Evolutionary conservation across 2,329 filamentous ascomycete genomes (phyloP).

Genomic region (Scleromitrula shiraiana): DNA sequence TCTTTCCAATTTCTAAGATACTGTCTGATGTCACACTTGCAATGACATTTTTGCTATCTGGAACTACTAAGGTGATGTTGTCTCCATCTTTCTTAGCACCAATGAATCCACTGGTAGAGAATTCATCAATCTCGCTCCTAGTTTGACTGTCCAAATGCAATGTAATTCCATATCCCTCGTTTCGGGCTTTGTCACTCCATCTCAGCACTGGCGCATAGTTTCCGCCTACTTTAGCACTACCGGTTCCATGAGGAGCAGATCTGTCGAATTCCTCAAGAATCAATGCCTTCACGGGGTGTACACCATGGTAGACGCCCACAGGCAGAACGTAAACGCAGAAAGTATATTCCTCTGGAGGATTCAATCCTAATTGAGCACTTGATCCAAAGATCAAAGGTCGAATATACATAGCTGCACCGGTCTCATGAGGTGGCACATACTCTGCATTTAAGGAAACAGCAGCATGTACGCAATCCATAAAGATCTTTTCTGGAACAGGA

Average conservation of each 20-base stretch:
- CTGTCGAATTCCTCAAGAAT: conserved; percentile 92
- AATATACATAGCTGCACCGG: conserved; percentile 87
- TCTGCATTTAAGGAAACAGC: conserved; percentile 84
- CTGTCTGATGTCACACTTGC: conserved; percentile 78
- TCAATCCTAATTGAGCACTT: conserved; percentile 77
- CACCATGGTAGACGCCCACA: conserved; percentile 89
- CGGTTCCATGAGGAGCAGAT: conserved; percentile 82
- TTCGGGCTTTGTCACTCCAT: conserved; percentile 74
- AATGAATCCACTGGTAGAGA: conserved; percentile 89
- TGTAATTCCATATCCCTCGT: conserved; percentile 84
- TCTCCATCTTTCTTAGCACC: conserved; percentile 54
- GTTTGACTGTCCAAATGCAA: conserved; percentile 83
- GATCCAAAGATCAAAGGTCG: conserved; percentile 83
- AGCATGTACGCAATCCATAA: conserved; percentile 66
- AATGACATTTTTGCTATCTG: conserved; percentile 81
- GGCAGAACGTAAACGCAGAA: conserved; percentile 87
- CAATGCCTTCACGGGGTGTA: conserved; percentile 76
- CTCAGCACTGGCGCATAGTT: conserved; percentile 91
- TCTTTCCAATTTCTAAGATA: conserved; percentile 64
- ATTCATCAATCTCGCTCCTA: conserved; percentile 85
- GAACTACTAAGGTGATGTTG: conserved; percentile 56
- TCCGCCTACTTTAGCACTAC: conserved; percentile 87
- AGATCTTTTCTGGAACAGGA: conserved; percentile 65
- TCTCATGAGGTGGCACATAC: conserved; percentile 83
- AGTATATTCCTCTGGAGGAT: conserved; percentile 83